Base-by-base conservation (phyloP, 2,329 filamentous ascomycete species). In the Scedosporium aurantiacum region DNA sequence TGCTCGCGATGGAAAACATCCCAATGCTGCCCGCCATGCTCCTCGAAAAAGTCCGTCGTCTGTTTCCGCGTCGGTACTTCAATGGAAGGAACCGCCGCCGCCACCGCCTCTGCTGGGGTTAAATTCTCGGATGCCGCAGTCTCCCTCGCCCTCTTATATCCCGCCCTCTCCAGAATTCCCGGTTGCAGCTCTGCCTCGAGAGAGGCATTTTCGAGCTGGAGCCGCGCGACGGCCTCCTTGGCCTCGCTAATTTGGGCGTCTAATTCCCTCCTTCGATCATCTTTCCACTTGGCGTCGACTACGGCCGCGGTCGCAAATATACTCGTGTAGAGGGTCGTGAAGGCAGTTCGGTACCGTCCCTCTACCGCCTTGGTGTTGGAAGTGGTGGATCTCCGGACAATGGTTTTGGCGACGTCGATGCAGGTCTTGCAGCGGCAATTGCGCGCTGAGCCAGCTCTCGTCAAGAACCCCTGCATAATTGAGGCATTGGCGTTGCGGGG, bases 401-500 rank as follows among this genome's bases (percentile, higher is more conserved):
- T 68, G 78, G 79, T 62, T 80, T 79, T 75, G 62, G 79, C 70
- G 60, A 76, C 74, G 61, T 80, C 78, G 60, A 82, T 73, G 73
- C 85, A 88, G 68, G 82, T 77, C 66, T 81, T 78, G 75, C 85
- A 89, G 73, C 79, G 80, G 75, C 84, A 88, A 67, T 81, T 78
- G 73, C 81, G 82, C 74, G 79, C 79, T 78, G 82, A 82, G 68
- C 81, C 79, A 75, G 83, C 82, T 75, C 85, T 82, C 72, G 83
- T 85, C 85, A 86, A 87, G 66, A 90, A 71, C 65, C 80, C 79
- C 74, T 83, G 83, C 88, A 91, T 91, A 69, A 70, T 75, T 66
- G 69, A 68, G 65, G 70, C 76, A 75, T 75, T 62, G 58, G 32
- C 12, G 23, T 8, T 23, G 50, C 23, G 8, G 50, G 23, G 50